A percentile compares a stretch with the other conserved stretches of the same genome.
Evolutionary conservation across 495 filamentous ascomycete genomes (phyloP).

Genomic region (Pyrenula aspistea): DNA sequence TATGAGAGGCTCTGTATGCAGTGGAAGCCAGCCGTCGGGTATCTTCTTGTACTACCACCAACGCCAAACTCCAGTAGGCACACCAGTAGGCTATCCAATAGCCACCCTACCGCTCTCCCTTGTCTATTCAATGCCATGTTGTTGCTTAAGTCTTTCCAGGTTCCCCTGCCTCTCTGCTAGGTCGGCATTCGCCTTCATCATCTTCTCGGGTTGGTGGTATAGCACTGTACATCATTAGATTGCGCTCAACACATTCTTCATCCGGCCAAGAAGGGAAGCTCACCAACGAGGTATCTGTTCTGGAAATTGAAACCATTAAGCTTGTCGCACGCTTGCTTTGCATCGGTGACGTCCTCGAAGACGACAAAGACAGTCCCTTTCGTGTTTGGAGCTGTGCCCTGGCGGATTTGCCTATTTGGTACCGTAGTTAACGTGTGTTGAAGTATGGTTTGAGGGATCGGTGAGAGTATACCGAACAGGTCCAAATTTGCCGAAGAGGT

Average conservation of each 20-base stretch:
- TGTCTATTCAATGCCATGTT: slow-evolving; percentile 86
- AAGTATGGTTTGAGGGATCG: slow-evolving; percentile 22
- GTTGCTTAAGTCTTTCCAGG: slow-evolving; percentile 93
- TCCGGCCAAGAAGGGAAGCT: slow-evolving; percentile 17
- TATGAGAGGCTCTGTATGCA: no score
- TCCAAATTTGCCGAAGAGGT: slow-evolving; percentile 89
- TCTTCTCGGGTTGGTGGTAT: slow-evolving; percentile 98
- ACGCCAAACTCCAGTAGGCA: no score
- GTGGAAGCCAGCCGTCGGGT: no score
- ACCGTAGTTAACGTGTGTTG: slow-evolving; percentile 39
- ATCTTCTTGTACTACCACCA: no score
- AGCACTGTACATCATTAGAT: slow-evolving; percentile 47
- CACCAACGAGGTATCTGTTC: slow-evolving; percentile 98
- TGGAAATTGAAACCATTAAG: slow-evolving; percentile 99
- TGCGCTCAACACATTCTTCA: not conserved
- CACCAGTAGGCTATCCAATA: no score
- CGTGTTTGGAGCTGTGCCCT: slow-evolving; percentile 92
- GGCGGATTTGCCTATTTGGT: slow-evolving; percentile 75
- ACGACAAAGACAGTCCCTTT: slow-evolving; percentile 98
- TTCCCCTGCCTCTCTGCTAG: slow-evolving; percentile 88
- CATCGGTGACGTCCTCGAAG: slow-evolving; percentile 98
- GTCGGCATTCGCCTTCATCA: slow-evolving; percentile 84
- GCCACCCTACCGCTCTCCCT: no score
- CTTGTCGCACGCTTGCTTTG: slow-evolving; percentile 97
- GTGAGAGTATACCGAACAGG: slow-evolving; percentile 60